Evolutionary conservation across 345 rosid genomes (phyloP).

Genomic region (Citrus mangshanensis): DNA sequence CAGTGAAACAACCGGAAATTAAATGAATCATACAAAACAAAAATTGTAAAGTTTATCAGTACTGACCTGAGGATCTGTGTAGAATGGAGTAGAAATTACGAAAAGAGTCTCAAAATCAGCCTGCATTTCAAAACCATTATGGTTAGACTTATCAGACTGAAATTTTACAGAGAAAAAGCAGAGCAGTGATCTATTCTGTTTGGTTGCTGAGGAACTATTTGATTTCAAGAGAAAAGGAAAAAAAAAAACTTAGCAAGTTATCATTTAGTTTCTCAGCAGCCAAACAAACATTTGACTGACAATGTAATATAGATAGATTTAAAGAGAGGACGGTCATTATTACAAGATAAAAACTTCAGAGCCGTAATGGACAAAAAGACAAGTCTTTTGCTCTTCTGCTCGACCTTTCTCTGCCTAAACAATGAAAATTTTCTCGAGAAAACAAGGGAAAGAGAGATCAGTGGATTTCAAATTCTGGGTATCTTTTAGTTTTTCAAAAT

Average conservation of each 20-base stretch:
- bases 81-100: conserved; percentile 2
- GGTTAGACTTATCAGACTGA: not conserved
- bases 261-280: conserved; percentile 8
- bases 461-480: conserved; percentile 7
- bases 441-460: not conserved
- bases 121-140: conserved; percentile 16
- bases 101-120: conserved; percentile 14
- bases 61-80: conserved; percentile 46
- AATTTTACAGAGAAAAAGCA: conserved; percentile 6
- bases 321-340: conserved; percentile 9
- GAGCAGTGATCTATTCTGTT: not conserved
- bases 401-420: conserved; percentile 13
- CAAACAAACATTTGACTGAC: not conserved
- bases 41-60: conserved; percentile 5
- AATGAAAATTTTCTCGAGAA: not conserved
- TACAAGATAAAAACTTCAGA: conserved; percentile 30
- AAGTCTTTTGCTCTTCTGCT: conserved; percentile 20
- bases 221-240: not conserved
- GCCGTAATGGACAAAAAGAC: conserved; percentile 16
- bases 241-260: not conserved
- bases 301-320: conserved; percentile 4
- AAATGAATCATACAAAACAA: not conserved
- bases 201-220: conserved; percentile 7
- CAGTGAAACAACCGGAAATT: not conserved
- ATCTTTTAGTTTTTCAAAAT: not conserved